Evolutionary conservation across 805 yeast species (phyloP), one percentile per base, ranked within the genome.

Genomic region (Wickerhamiella kurtzmanii): DNA sequence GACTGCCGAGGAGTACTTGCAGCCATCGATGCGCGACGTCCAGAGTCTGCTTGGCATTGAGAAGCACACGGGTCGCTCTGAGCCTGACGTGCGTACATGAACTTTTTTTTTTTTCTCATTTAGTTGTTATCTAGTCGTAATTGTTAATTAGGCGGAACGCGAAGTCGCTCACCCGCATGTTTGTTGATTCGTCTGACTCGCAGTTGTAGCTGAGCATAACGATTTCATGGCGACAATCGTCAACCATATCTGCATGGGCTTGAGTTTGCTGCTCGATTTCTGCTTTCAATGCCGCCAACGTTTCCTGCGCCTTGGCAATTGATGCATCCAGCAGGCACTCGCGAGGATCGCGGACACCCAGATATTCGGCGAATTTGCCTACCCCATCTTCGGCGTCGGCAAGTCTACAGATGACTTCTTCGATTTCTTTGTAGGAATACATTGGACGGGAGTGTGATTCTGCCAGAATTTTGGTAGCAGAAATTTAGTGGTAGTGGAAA

Each of bases 1-100:
- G 53, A 64, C 70, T 42, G 89, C 87, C 11, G 82, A 82, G 55
- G 79, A 78, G 42, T 89, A 69, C 65, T 73, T 89, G 60, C 69
- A 69, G 45, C 64, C 70, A 3, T 85, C 81, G 56, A 76, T 89
- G 52, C 56, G 68, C 37, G 67, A 72, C 38, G 82, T 88, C 35
- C 71, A 85, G 50, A 62, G 70, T 35, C 80, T 85, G 64, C 74
- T 89, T 61, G 73, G 76, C 56, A 77, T 89, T 64, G 67, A 82
- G 59, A 77, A 82, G 60, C 74, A 68, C 56, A 73, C 88, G 53
- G 94, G 92, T 50, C 80, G 82, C 56, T 84, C 76, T 37, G 80
- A 77, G 62, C 98, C 98, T 22, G 89, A 85, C 59, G 98, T 89
- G 49, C 78, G 73, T 62, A 89, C 97, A 20, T 87, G 64, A 49